These are phyloP conservation scores for Mortierella sp. DNA, from an alignment of 371 early-diverging fungal genomes.

Conservation along the genomic window DNA sequence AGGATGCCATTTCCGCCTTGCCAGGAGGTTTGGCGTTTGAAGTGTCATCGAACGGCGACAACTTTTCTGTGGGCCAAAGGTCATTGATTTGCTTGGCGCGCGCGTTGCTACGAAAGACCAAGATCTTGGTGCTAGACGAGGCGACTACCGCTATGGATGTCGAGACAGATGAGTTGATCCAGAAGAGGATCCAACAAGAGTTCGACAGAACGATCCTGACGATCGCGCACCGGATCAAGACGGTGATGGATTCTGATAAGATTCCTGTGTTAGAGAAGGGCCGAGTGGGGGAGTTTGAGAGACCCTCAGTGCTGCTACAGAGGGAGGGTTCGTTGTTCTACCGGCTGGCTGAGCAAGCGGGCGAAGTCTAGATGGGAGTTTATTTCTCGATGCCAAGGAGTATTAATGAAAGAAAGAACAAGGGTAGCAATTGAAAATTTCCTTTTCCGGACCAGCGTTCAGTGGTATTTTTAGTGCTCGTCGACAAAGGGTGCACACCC, in stretches of 20 bases:
- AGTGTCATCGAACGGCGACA: constrained; percentile 61
- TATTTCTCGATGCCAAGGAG: constrained; percentile 5
- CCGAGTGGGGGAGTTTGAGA: constrained; percentile 69
- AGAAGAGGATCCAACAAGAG: constrained; percentile 68
- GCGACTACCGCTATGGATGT: constrained; percentile 89
- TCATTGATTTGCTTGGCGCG: constrained; percentile 84
- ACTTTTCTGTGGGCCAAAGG: constrained; percentile 84
- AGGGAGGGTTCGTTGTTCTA: constrained; percentile 78
- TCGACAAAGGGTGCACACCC: too few relatives aligned
- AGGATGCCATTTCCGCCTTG: constrained; percentile 68
- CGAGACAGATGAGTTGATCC: constrained; percentile 69
- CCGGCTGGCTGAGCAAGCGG: constrained; percentile 80
- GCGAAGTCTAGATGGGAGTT: constrained; percentile 54
- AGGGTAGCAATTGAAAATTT: neutral
- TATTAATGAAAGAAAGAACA: neutral
- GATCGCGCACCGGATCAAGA: constrained; percentile 77
- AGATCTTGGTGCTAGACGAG: constrained; percentile 87
- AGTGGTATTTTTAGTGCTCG: too few relatives aligned
- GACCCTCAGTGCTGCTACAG: constrained; percentile 66
- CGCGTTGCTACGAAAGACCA: constrained; percentile 78
- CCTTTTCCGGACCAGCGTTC: neutral
- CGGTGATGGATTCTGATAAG: constrained; percentile 71
- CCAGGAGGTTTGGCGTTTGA: constrained; percentile 74
- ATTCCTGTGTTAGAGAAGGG: constrained; percentile 73
- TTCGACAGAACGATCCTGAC: constrained; percentile 74